Conservation (phyloP, 352 stramenopile genomes). For the Phytophthora niederhauseri region DNA sequence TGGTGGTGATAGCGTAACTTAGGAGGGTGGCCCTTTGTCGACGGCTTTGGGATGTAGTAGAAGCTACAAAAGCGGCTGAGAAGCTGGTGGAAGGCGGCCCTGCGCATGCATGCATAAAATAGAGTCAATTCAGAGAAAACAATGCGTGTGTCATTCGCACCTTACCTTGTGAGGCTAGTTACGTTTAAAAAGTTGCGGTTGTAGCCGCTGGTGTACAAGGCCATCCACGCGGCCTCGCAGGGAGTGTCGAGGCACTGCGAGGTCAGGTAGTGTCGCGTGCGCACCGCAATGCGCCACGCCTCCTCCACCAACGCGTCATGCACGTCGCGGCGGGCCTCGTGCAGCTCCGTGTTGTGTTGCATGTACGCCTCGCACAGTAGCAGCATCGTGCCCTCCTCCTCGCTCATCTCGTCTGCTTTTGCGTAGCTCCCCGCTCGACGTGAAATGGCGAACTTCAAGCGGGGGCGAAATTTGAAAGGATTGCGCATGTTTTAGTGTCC, state of each 20-base stretch:
- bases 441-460: not conserved
- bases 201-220: not conserved
- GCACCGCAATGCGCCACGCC: not conserved
- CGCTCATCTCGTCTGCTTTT: not conserved
- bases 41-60: not conserved
- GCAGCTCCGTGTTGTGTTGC: not conserved
- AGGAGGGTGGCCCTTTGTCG: not conserved
- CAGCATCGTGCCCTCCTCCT: slow-evolving; percentile 1
- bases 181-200: not conserved
- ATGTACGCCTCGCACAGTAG: not conserved
- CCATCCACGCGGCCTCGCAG: not conserved
- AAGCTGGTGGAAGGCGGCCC: not conserved
- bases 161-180: not conserved
- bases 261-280: not conserved
- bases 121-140: not conserved
- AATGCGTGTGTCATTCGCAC: not conserved
- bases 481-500: not conserved
- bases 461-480: not conserved
- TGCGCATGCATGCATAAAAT: not conserved
- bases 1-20: slow-evolving; percentile 1
- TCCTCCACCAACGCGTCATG: slow-evolving; percentile 1
- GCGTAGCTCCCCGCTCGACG: not conserved
- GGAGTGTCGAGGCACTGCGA: slow-evolving; percentile 1
- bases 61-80: not conserved
- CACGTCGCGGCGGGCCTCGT: not conserved